Evolutionary conservation across 495 filamentous ascomycete genomes (phyloP).

Genomic region (Massariosphaeria phaeospora): DNA sequence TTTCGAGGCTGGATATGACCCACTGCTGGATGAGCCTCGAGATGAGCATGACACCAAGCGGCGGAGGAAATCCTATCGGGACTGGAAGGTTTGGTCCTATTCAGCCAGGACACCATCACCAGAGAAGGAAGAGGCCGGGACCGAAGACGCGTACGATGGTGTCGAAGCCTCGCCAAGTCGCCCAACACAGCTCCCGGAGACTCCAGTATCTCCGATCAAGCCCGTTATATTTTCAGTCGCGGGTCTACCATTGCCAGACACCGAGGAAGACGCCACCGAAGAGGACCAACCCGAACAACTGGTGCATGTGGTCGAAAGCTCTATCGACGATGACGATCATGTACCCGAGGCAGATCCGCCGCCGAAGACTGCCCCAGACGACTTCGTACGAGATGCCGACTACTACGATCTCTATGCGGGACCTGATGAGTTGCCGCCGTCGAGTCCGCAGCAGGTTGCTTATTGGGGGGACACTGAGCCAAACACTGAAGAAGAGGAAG

Average conservation of each 20-base stretch:
- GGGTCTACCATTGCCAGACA: neutral
- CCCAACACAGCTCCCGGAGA: neutral
- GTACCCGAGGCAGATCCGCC: neutral
- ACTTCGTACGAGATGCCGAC: conserved; percentile 19
- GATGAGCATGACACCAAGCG: conserved; percentile 65
- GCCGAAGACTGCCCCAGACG: neutral
- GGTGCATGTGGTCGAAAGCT: neutral
- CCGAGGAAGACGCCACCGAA: neutral
- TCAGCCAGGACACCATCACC: conserved; percentile 62
- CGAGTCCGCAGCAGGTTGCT: neutral
- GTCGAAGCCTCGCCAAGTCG: conserved; percentile 17
- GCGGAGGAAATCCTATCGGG: conserved; percentile 60
- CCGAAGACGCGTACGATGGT: conserved; percentile 30
- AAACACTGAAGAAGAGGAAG: conserved; percentile 20
- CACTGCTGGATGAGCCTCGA: conserved; percentile 61
- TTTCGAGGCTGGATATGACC: conserved; percentile 56
- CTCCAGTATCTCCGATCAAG: conserved; percentile 11
- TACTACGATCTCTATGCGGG: conserved; percentile 28
- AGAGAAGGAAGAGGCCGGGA: conserved; percentile 44
- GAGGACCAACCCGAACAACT: neutral
- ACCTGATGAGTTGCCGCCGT: conserved; percentile 18
- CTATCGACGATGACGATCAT: neutral
- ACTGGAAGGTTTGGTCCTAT: conserved; percentile 65
- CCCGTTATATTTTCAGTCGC: neutral
- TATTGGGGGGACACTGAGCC: conserved; percentile 23